phyloP scores from a whole-genome alignment of 345 rosid species.

The Dipteronia sinensis region DNA sequence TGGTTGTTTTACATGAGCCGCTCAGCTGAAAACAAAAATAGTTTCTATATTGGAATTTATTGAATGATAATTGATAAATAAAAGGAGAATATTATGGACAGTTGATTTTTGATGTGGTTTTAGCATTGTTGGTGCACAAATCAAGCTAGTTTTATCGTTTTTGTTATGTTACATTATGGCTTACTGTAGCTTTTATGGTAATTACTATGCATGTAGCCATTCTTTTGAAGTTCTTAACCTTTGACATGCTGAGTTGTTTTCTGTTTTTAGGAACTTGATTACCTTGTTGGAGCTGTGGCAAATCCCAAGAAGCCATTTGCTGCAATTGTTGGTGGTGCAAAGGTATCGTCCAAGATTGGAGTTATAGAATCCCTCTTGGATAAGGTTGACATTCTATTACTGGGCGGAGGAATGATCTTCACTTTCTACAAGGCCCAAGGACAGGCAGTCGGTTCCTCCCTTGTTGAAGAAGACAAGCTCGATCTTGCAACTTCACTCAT shows the following conservation, averaged over 20 bases:
- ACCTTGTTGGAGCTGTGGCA: slow-evolving; percentile 94
- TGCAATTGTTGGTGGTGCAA: slow-evolving; percentile 92
- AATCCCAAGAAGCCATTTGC: slow-evolving; percentile 95
- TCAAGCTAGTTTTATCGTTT: not conserved
- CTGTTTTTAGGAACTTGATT: slow-evolving; percentile 74
- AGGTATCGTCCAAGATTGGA: slow-evolving; percentile 91
- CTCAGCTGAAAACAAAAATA: too few relatives aligned
- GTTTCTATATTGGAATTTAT: not conserved
- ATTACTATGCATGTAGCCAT: not conserved
- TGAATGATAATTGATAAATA: not conserved
- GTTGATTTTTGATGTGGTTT: not conserved
- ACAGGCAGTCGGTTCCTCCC: slow-evolving; percentile 74
- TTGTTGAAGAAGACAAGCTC: slow-evolving; percentile 95
- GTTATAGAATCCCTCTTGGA: slow-evolving; percentile 90
- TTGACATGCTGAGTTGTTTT: slow-evolving; percentile 8
- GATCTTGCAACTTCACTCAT: slow-evolving; percentile 77
- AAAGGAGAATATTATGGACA: not conserved
- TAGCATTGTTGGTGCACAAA: not conserved
- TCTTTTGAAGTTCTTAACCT: not conserved
- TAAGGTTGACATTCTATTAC: slow-evolving; percentile 76
- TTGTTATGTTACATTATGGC: not conserved
- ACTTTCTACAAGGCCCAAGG: slow-evolving; percentile 99
- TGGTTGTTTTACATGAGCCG: too few relatives aligned
- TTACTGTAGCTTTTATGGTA: slow-evolving; percentile 6
- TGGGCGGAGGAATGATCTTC: slow-evolving; percentile 98